Conservation (phyloP, 345 rosid species). For the Euphorbia peplus region DNA sequence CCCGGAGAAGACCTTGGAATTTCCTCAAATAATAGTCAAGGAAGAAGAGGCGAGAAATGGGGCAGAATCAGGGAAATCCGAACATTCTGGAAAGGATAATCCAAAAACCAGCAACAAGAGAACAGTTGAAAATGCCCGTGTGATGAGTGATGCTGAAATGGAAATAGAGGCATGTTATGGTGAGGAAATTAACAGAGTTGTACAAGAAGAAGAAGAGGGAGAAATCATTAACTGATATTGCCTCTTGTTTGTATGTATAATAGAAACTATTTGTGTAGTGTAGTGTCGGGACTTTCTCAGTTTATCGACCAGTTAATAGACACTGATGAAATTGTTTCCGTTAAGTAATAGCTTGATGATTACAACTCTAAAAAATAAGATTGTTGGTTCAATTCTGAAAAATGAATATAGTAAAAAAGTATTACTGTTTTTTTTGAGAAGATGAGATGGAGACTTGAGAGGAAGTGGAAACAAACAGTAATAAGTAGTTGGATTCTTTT, state of each 20-base stretch:
- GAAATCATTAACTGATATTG: slow-evolving; percentile 50
- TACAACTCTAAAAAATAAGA: too few relatives aligned
- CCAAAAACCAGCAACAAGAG: slow-evolving; percentile 17
- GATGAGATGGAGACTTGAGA: too few relatives aligned
- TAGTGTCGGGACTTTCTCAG: too few relatives aligned
- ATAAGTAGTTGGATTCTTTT: too few relatives aligned
- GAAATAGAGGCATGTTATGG: slow-evolving; percentile 9
- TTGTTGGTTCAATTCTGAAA: too few relatives aligned
- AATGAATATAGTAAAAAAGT: too few relatives aligned
- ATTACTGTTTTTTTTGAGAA: too few relatives aligned
- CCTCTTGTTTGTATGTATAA: not conserved
- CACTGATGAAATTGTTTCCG: too few relatives aligned
- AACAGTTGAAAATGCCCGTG: slow-evolving; percentile 8
- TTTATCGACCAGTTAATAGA: too few relatives aligned
- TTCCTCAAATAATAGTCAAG: slow-evolving; percentile 48
- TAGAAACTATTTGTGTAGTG: slow-evolving; percentile 6
- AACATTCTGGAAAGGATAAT: slow-evolving; percentile 13
- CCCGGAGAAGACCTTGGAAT: slow-evolving; percentile 59
- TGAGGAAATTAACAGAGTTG: slow-evolving; percentile 15
- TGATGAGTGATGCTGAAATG: slow-evolving; percentile 6
- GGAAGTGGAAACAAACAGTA: too few relatives aligned
- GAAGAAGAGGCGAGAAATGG: slow-evolving; percentile 42
- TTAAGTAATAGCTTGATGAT: too few relatives aligned
- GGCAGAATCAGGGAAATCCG: slow-evolving; percentile 26
- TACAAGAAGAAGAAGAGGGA: slow-evolving; percentile 46